These are phyloP conservation scores for Podosphaera xanthii DNA, from an alignment of 2,329 filamentous ascomycete genomes.

Conservation along the genomic window DNA sequence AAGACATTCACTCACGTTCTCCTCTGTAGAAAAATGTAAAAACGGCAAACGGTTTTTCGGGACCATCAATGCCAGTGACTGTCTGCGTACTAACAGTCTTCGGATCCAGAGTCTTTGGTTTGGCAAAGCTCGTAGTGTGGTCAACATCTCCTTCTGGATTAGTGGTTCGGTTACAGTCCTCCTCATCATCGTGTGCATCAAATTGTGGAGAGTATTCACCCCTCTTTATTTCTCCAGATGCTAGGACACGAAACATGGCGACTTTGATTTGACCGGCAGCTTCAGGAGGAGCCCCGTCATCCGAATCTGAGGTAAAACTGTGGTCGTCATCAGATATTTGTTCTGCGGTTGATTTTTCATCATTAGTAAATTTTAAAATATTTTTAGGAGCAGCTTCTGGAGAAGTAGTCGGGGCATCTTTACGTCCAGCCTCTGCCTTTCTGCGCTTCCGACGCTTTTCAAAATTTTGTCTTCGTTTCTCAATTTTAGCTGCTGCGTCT, in stretches of 20 bases:
- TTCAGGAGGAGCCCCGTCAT: conserved; percentile 73
- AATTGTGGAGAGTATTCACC: conserved; percentile 97
- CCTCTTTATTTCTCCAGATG: conserved; percentile 90
- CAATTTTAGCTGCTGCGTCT: conserved; percentile 71
- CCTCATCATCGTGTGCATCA: conserved; percentile 81
- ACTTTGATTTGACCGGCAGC: conserved; percentile 96
- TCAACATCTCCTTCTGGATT: conserved; percentile 64
- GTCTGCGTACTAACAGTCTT: conserved; percentile 98
- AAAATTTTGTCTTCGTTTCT: conserved; percentile 67
- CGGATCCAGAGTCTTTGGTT: conserved; percentile 84
- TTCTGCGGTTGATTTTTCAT: conserved; percentile 54
- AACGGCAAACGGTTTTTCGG: conserved; percentile 84
- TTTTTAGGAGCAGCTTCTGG: conserved; percentile 18
- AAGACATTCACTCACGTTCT: conserved; percentile 43
- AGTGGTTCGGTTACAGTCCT: conserved; percentile 24
- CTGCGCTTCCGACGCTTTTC: conserved; percentile 44
- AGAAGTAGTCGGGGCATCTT: conserved; percentile 15
- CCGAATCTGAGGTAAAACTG: conserved; percentile 50
- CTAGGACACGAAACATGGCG: conserved; percentile 81
- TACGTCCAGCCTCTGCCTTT: conserved; percentile 26
- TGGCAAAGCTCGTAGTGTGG: conserved; percentile 93
- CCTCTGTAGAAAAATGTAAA: conserved; percentile 98
- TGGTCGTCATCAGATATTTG: conserved; percentile 39
- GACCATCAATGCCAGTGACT: conserved; percentile 91
- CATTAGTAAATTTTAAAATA: conserved; percentile 60